Percentiles rank a stretch among this genome's conserved stretches.
Conservation (phyloP, 2,329 filamentous ascomycete genomes). For the Aspergillus ruber region DNA sequence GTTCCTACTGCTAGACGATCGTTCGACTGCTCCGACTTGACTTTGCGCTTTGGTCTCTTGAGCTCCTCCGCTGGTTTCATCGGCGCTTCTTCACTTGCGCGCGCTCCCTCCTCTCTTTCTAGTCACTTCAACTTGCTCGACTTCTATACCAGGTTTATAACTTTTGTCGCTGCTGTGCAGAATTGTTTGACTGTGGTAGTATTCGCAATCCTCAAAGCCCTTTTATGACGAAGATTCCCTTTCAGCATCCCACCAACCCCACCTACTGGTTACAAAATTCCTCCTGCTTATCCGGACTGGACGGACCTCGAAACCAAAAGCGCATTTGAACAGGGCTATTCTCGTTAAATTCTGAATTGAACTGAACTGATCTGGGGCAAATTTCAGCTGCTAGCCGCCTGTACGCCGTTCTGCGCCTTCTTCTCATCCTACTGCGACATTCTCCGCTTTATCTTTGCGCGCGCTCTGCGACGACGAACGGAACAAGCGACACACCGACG, state of each 20-base stretch:
- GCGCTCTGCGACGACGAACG: no score
- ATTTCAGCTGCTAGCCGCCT: not conserved
- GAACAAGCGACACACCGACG: not conserved
- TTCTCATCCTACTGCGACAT: not conserved
- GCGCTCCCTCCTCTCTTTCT: conserved; percentile 1
- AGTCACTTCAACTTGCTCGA: not conserved
- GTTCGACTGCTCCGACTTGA: not conserved
- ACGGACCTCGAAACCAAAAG: not conserved
- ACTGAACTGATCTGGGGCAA: not conserved
- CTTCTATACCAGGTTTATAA: no score
- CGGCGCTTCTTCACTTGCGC: conserved; percentile 5
- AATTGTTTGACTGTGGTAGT: not conserved
- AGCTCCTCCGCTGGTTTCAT: conserved; percentile 3
- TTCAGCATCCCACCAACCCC: conserved; percentile 14
- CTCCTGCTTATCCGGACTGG: conserved; percentile 1
- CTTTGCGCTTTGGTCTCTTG: not conserved
- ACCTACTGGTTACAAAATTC: conserved; percentile 13
- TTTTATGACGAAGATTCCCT: not conserved
- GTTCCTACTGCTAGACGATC: not conserved
- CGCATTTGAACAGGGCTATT: not conserved
- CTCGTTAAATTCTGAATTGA: not conserved
- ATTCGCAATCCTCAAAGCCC: not conserved
- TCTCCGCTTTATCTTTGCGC: not conserved
- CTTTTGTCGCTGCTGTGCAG: no score
- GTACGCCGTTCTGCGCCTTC: not conserved